Evolutionary conservation across 352 stramenopile species (phyloP).

Genomic region (Globisporangium sylvaticum): DNA sequence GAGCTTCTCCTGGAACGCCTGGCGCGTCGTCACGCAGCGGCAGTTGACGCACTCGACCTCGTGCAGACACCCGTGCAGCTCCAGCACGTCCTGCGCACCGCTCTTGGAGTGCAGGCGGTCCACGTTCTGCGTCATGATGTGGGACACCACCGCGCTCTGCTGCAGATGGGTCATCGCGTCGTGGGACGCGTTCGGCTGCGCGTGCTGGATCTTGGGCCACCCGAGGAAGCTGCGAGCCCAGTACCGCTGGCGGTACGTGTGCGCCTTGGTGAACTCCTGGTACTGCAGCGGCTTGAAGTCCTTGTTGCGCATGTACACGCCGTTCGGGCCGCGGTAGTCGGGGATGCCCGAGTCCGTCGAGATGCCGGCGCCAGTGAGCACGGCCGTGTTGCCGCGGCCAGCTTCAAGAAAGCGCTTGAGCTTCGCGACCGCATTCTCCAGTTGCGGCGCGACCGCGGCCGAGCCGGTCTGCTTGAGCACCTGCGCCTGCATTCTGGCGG

Average conservation of each 20-base stretch:
- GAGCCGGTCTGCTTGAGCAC: constrained; percentile 3
- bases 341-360: constrained; percentile 96
- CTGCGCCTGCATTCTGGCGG: constrained; percentile 1
- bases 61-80: constrained; percentile 93
- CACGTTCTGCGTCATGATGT: constrained; percentile 97
- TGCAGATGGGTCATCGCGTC: constrained; percentile 82
- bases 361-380: constrained; percentile 94
- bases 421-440: constrained; percentile 14
- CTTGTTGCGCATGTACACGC: constrained; percentile 92
- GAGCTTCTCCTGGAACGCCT: constrained; percentile 88
- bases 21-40: constrained; percentile 56
- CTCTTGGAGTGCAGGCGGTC: constrained; percentile 92
- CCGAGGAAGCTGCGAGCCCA: constrained; percentile 91
- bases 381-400: constrained; percentile 47
- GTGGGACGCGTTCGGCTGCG: constrained; percentile 89
- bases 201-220: constrained; percentile 76
- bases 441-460: background rate
- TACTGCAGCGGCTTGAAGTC: constrained; percentile 96
- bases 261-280: constrained; percentile 84
- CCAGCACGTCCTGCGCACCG: constrained; percentile 85
- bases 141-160: constrained; percentile 30
- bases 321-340: constrained; percentile 94
- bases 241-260: constrained; percentile 87
- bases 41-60: constrained; percentile 83
- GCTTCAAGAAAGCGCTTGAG: constrained; percentile 56